These are phyloP conservation scores for Falciphora oryzae DNA, from an alignment of 2,329 filamentous ascomycete species.

Conservation along the genomic window DNA sequence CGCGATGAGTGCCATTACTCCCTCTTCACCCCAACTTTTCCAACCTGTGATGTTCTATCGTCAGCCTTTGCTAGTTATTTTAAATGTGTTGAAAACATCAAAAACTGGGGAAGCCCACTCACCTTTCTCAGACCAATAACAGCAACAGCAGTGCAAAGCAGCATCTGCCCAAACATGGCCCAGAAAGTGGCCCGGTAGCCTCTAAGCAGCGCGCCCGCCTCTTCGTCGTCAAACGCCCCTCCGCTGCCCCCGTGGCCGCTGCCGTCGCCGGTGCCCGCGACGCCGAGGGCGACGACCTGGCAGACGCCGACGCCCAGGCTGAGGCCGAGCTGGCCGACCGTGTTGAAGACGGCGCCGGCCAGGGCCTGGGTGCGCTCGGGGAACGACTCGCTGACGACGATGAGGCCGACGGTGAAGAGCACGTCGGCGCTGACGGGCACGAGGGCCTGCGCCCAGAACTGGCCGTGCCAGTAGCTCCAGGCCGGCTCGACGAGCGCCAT, in stretches of 20 bases:
- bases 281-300: constrained; percentile 8
- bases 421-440: constrained; percentile 38
- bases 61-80: neutral
- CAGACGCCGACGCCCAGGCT: constrained; percentile 8
- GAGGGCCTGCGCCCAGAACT: constrained; percentile 37
- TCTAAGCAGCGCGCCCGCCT: constrained; percentile 4
- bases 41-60: neutral
- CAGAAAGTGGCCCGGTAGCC: constrained; percentile 12
- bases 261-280: neutral
- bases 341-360: constrained; percentile 58
- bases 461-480: constrained; percentile 43
- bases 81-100: neutral
- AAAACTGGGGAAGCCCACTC: neutral
- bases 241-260: neutral
- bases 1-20: neutral
- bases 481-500: constrained; percentile 46
- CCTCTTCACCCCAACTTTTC: constrained; percentile 8
- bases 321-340: constrained; percentile 42
- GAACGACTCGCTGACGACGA: constrained; percentile 50
- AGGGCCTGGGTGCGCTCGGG: constrained; percentile 51
- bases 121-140: constrained; percentile 4
- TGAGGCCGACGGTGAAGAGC: constrained; percentile 49
- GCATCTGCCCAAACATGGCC: constrained; percentile 11
- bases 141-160: neutral
- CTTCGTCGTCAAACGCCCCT: neutral